Conservation (phyloP, 352 stramenopile species). For the Pythium volutum region DNA sequence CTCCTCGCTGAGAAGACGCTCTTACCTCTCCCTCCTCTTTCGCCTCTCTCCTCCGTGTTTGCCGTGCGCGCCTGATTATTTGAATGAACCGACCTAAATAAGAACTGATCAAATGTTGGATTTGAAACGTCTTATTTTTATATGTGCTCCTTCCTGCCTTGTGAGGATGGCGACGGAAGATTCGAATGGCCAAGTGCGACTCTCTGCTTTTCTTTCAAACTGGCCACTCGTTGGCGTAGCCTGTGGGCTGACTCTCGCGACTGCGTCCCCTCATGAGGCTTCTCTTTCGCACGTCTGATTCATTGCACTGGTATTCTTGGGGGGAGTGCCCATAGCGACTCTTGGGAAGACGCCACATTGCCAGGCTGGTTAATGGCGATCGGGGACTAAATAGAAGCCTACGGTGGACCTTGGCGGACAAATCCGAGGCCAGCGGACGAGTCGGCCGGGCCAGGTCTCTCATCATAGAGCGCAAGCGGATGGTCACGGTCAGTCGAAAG, state of each 20-base stretch:
- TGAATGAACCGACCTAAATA: constrained; percentile 3
- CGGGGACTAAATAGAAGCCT: too few relatives aligned
- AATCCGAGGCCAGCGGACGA: too few relatives aligned
- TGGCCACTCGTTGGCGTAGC: background rate
- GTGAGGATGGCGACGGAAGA: background rate
- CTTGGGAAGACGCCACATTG: constrained; percentile 41
- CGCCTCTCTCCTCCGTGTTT: background rate
- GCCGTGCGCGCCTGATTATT: background rate
- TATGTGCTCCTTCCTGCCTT: too few relatives aligned
- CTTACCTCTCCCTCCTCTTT: background rate
- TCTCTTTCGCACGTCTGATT: background rate
- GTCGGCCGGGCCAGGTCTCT: too few relatives aligned
- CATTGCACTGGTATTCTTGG: background rate
- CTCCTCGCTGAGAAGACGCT: background rate
- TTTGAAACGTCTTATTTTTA: background rate
- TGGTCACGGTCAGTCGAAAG: too few relatives aligned
- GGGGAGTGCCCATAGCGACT: background rate
- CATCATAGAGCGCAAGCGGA: too few relatives aligned
- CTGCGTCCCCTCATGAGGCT: background rate
- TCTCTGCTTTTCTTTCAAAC: background rate
- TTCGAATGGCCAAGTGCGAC: background rate
- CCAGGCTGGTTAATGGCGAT: too few relatives aligned
- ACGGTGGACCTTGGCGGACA: too few relatives aligned
- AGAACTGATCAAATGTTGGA: constrained; percentile 4
- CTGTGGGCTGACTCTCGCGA: too few relatives aligned